A percentile compares a stretch with the other conserved stretches of the same genome.
Evolutionary conservation across 2,329 filamentous ascomycete species (phyloP).

Genomic region (Trichoderma semiorbis): DNA sequence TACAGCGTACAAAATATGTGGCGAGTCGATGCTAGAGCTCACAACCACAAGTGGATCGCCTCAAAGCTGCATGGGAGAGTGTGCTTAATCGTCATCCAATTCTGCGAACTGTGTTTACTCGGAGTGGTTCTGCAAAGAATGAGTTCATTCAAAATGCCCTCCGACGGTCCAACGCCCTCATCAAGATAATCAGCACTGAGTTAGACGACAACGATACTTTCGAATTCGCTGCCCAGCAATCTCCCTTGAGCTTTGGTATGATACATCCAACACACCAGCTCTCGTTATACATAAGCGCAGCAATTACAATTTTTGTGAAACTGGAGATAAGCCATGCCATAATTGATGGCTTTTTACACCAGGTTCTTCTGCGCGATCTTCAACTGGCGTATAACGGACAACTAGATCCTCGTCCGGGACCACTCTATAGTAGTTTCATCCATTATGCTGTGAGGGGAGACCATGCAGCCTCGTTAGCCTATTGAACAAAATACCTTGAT

Average conservation of each 20-base stretch:
- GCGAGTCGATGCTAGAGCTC: neutral
- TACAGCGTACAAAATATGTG: neutral
- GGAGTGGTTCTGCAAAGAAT: neutral
- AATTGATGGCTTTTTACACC: neutral
- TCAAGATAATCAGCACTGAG: neutral
- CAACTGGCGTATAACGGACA: neutral
- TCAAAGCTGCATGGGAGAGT: neutral
- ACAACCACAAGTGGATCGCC: neutral
- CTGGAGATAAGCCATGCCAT: neutral
- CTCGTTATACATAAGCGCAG: neutral
- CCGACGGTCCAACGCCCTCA: neutral
- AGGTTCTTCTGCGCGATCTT: neutral
- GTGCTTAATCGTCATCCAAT: neutral
- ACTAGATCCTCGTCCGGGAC: neutral
- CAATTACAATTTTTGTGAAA: neutral
- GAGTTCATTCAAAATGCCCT: neutral
- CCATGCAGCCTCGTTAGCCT: neutral
- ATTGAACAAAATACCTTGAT: neutral
- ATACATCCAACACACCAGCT: neutral
- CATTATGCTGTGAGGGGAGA: neutral
- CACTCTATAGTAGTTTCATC: neutral
- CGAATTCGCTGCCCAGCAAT: neutral
- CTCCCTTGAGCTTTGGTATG: neutral
- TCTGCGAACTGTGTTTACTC: neutral
- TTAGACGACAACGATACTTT: neutral